A percentile compares a stretch with the other conserved stretches of the same genome.
These are phyloP conservation scores for Penicillium soppii DNA, from an alignment of 495 filamentous ascomycete species.

Conservation along the genomic window DNA sequence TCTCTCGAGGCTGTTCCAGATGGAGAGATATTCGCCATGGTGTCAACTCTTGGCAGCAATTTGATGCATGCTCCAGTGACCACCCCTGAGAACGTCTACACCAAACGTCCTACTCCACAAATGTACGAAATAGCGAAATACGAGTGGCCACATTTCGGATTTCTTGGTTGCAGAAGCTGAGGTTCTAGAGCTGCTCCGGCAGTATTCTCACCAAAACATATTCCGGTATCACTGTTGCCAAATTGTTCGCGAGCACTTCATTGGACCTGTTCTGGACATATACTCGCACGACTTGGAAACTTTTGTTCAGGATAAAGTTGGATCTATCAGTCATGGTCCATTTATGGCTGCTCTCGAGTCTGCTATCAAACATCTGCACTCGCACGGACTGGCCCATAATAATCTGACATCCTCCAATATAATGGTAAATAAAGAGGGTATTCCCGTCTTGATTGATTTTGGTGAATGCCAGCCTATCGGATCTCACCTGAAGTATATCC, in stretches of 20 bases:
- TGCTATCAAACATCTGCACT: conserved; percentile 32
- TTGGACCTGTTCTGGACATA: conserved; percentile 29
- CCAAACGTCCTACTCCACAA: not conserved
- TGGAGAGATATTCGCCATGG: not conserved
- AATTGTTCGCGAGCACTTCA: conserved; percentile 29
- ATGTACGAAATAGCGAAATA: not conserved
- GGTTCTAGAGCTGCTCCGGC: conserved; percentile 12
- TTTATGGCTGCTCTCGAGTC: conserved; percentile 33
- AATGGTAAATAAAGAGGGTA: conserved; percentile 24
- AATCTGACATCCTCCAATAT: conserved; percentile 40
- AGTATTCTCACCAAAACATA: conserved; percentile 31
- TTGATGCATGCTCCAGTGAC: not conserved
- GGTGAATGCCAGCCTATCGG: conserved; percentile 25
- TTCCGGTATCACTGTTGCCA: conserved; percentile 33
- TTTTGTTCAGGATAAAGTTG: conserved; percentile 2
- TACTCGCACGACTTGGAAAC: conserved; percentile 19
- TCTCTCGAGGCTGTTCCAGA: not conserved
- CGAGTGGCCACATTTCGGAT: no score
- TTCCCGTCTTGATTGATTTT: conserved; percentile 38
- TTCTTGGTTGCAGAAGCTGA: conserved; percentile 26
- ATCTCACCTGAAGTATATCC: conserved; percentile 15
- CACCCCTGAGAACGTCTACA: not conserved
- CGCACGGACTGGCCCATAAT: conserved; percentile 40
- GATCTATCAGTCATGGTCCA: conserved; percentile 12
- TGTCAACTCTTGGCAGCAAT: not conserved